Percentiles rank a stretch among this genome's conserved stretches.
Evolutionary conservation across 140 eudicot genomes (phyloP).

Genomic region (Flaveria floridana): DNA sequence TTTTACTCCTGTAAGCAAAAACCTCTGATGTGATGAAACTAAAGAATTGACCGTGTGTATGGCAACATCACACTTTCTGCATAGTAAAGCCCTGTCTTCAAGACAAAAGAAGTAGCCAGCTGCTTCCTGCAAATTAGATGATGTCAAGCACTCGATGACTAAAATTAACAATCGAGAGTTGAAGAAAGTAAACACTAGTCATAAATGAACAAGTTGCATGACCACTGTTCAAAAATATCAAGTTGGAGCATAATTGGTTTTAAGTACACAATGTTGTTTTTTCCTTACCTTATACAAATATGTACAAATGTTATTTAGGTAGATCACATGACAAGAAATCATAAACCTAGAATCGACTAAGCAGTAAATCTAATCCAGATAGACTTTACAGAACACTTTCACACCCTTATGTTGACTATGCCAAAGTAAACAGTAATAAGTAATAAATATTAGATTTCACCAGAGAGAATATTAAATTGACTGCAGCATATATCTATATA

Average conservation of each 20-base stretch:
- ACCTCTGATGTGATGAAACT: conserved; percentile 72
- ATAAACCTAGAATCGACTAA: background rate
- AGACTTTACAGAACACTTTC: background rate
- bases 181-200: background rate
- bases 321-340: background rate
- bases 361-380: background rate
- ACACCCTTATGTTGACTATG: background rate
- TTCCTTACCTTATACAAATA: background rate
- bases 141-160: background rate
- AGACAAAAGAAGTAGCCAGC: conserved; percentile 85
- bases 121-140: conserved; percentile 55
- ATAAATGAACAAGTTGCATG: background rate
- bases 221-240: background rate
- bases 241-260: background rate
- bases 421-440: background rate
- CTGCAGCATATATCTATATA: background rate
- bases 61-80: conserved; percentile 86
- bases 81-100: conserved; percentile 85
- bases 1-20: conserved; percentile 81
- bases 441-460: background rate
- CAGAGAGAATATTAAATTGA: background rate
- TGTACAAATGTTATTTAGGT: background rate
- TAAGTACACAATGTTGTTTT: background rate
- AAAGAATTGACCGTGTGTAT: conserved; percentile 59
- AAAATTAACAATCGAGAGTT: background rate